Evolutionary conservation across 164 flowering plant species (phyloP).

Genomic region (Magnolia officinalis): DNA sequence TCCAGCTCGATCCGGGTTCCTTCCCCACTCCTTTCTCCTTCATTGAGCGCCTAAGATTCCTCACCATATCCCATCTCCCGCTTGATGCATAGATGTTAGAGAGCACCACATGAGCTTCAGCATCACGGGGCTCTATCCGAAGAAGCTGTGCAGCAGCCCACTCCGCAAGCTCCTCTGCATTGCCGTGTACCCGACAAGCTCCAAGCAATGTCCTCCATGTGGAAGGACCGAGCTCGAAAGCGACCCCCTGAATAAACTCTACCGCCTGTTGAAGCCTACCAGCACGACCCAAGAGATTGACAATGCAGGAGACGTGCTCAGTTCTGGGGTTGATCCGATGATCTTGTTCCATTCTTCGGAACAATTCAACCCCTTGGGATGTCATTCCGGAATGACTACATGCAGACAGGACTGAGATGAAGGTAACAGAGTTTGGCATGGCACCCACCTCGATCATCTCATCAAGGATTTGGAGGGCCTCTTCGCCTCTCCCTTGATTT

Average conservation of each 20-base stretch:
- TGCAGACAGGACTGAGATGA: constrained; percentile 24
- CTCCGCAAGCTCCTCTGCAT: constrained; percentile 14
- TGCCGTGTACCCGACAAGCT: constrained; percentile 22
- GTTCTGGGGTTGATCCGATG: constrained; percentile 15
- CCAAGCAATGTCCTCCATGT: constrained; percentile 27
- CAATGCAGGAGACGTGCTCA: constrained; percentile 23
- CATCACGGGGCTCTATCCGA: constrained; percentile 17
- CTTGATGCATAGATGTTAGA: constrained; percentile 20
- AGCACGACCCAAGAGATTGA: constrained; percentile 22
- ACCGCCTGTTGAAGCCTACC: constrained; percentile 17
- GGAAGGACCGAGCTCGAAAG: constrained; percentile 12
- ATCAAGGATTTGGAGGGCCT: constrained; percentile 18
- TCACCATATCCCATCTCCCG: constrained; percentile 19
- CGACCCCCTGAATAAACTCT: constrained; percentile 10
- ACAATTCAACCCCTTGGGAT: constrained; percentile 17
- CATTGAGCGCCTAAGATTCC: constrained; percentile 8
- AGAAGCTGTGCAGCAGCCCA: constrained; percentile 20
- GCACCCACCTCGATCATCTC: constrained; percentile 16
- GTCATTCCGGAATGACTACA: constrained; percentile 26
- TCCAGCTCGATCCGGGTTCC: constrained; percentile 23
- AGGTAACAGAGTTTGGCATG: constrained; percentile 23
- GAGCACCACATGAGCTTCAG: constrained; percentile 24
- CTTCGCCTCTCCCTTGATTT: constrained; percentile 20
- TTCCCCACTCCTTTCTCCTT: constrained; percentile 16
- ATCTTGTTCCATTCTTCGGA: constrained; percentile 16